Base-by-base conservation (phyloP, 768 basidiomycete species). In the Xerocomellus amylosporus region DNA sequence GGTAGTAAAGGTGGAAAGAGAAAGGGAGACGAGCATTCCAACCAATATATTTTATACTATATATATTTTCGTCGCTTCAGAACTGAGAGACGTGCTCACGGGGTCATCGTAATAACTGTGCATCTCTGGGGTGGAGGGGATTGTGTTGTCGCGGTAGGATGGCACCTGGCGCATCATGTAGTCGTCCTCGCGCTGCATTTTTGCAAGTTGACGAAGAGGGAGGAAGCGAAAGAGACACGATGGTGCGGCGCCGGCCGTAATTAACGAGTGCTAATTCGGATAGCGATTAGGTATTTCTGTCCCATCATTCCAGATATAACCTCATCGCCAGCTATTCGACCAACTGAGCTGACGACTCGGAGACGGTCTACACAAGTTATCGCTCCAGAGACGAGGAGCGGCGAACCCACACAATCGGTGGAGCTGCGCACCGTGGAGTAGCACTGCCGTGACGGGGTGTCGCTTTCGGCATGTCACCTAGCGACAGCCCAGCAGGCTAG, bases 71-170 rank as follows among this genome's bases (percentile, higher is more conserved):
- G 17, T 43, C 38, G 51, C 45, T 50, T 51, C 34, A 26, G 31
- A 31, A 12, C 24, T 24, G 31, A 24, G 20, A 36, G 14, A 38
- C 30, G 33, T 51, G 47, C 58, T 53, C 48, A 67, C 63, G 19
- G 61, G 52, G 46, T 69, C 62, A 22, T 72, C 70, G 51, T 70
- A 67, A 51, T 68, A 70, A 39, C 49, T 48, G 33, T 72, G 69
- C 40, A 71, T 47, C 17, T 71, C 69, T 19, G 68, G 57, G 2
- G 55, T 61, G 20, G 61, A 53, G 2, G 55, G 39, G 37, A 31
- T 28, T 2, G 51, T 53, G 19, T 51, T 38, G 51, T 71, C 67
- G 1, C 48, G 58, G 56, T 63, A 71, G 34, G 61, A 33, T 4
- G 59, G 39, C 12, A 69, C 58, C 22, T 71, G 59, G 33, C 51